Conservation (phyloP, 345 rosid genomes). For the Corchorus olitorius region DNA sequence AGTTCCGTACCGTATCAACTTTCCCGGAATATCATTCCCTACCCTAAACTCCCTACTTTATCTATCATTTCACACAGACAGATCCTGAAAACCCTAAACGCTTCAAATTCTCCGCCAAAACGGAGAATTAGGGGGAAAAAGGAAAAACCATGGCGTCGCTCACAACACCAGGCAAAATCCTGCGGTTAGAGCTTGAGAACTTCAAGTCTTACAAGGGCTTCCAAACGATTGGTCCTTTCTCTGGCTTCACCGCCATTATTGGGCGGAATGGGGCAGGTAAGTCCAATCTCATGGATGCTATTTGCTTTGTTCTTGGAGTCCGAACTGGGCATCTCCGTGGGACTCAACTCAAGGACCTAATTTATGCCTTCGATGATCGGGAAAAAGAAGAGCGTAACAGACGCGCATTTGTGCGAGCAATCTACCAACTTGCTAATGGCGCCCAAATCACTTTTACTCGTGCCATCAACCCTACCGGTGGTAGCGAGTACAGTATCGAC, state of each 20-base stretch:
- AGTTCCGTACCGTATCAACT: slow-evolving; percentile 27
- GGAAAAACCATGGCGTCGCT: slow-evolving; percentile 63
- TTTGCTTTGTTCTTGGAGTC: slow-evolving; percentile 96
- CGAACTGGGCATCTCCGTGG: slow-evolving; percentile 99
- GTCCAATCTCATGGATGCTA: slow-evolving; percentile 98
- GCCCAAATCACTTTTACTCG: slow-evolving; percentile 80
- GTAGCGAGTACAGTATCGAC: slow-evolving; percentile 87
- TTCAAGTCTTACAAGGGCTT: slow-evolving; percentile 96
- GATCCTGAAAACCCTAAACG: not conserved
- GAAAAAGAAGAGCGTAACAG: slow-evolving; percentile 93
- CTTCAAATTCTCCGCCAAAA: slow-evolving; percentile 20
- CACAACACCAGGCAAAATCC: slow-evolving; percentile 69
- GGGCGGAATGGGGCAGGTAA: slow-evolving; percentile 99
- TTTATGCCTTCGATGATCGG: slow-evolving; percentile 83
- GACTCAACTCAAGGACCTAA: slow-evolving; percentile 90
- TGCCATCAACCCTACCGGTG: slow-evolving; percentile 68
- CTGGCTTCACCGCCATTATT: slow-evolving; percentile 93
- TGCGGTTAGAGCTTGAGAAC: slow-evolving; percentile 81
- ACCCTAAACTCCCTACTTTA: slow-evolving; percentile 18
- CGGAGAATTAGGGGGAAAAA: not conserved
- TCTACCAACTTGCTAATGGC: slow-evolving; percentile 68
- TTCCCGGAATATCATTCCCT: slow-evolving; percentile 13
- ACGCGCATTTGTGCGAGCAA: slow-evolving; percentile 79
- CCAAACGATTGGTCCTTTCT: slow-evolving; percentile 88
- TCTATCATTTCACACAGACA: slow-evolving; percentile 1